Evolutionary conservation across 306 rosid species (phyloP).

Genomic region (Luffa aegyptiaca): DNA sequence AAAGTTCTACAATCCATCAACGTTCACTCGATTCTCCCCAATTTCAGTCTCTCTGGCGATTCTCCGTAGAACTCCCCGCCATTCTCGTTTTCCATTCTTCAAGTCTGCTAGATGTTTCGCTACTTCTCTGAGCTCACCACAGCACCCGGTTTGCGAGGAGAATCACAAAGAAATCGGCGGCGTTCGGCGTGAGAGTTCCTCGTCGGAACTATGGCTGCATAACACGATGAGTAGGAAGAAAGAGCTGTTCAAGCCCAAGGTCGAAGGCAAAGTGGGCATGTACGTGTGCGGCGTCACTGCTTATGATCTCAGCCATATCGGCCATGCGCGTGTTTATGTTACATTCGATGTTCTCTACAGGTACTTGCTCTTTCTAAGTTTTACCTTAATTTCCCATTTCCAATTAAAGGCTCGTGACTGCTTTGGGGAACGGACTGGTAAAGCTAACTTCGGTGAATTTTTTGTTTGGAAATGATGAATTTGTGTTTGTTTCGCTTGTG

Average conservation of each 20-base stretch:
- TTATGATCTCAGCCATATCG: conserved; percentile 91
- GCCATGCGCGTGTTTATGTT: conserved; percentile 93
- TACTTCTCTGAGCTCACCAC: conserved; percentile 27
- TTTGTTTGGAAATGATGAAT: not conserved
- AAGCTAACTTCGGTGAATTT: not conserved
- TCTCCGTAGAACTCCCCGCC: conserved; percentile 17
- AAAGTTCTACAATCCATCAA: conserved; percentile 48
- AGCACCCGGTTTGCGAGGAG: conserved; percentile 20
- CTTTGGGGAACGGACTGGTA: not conserved
- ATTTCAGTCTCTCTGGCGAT: conserved; percentile 19
- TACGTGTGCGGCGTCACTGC: conserved; percentile 97
- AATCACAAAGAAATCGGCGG: conserved; percentile 12
- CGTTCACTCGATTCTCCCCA: conserved; percentile 10
- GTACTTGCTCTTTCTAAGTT: conserved; percentile 26
- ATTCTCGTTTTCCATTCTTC: conserved; percentile 16
- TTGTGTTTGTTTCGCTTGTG: not conserved
- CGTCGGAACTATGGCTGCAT: conserved; percentile 59
- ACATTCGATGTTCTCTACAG: conserved; percentile 89
- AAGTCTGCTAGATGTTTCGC: conserved; percentile 16
- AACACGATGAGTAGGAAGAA: conserved; percentile 72
- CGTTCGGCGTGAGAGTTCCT: conserved; percentile 1
- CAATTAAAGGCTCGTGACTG: not conserved
- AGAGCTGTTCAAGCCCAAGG: conserved; percentile 59
- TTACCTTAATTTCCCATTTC: not conserved
- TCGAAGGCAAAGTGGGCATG: conserved; percentile 75